Base-by-base conservation (phyloP, 495 filamentous ascomycete species). In the Beverwykella pulmonaria region DNA sequence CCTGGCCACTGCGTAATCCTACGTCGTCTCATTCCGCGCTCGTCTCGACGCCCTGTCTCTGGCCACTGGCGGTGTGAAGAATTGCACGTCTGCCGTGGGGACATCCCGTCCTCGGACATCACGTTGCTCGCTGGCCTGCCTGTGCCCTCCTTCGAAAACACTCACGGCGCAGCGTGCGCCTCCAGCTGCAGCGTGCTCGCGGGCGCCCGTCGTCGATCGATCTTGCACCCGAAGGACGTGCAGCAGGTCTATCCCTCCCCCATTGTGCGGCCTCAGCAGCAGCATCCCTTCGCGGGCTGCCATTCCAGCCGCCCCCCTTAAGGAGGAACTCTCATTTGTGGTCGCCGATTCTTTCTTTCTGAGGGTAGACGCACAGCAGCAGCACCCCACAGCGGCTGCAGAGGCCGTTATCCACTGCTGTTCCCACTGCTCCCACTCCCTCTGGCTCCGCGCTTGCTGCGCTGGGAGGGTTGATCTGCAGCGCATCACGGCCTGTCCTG, bases 401-500 rank as follows among this genome's bases (percentile, higher is more conserved):
- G n/a, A n/a, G n/a, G n/a, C n/a, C n/a, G n/a, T n/a, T n/a, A n/a
- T n/a, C n/a, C n/a, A n/a, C n/a, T n/a, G 32, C 32, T 34, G 32
- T 12, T 12, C 32, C 5, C 32, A 34, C 32, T 34, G 32, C 32
- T 12, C 39, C 39, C 6, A 3, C 39, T 9, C 9, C 39, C 8
- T 14, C 9, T 2, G 17, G 39, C 39, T 9, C 17, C 5, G 9
- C 15, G 39, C 39, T 44, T n/a, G 8, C 39, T 44, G 39, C 52
- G 9, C 53, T 29, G 32, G 54, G 65, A 61, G 58, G 55, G 53
- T 41, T 53, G 70, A 72, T 72, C 70, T 72, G 70, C 70, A 39
- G 66, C 63, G 70, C 70, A 72, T 66, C 70, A 54, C 58, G 41
- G 65, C 70, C 70, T 67, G 66, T 69, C 66, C 70, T 66, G 23